phyloP scores from a whole-genome alignment of 2,329 filamentous ascomycete species.

The Aspergillus caelatus region DNA sequence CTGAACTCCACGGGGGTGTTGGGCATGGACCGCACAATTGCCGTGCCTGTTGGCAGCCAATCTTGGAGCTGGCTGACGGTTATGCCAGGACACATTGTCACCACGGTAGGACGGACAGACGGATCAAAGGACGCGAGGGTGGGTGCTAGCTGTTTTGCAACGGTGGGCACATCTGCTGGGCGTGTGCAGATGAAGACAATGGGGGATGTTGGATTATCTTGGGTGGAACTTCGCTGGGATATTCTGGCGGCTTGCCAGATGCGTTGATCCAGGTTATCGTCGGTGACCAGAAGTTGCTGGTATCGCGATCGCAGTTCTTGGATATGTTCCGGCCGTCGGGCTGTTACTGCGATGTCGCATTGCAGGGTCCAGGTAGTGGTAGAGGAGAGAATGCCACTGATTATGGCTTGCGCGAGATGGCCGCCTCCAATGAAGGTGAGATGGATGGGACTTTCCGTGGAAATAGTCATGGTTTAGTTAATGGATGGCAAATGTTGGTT shows the following conservation, averaged over 20 bases:
- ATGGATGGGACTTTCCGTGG: background rate
- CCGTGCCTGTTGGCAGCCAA: constrained; percentile 4
- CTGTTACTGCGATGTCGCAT: background rate
- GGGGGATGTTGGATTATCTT: background rate
- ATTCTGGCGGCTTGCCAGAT: background rate
- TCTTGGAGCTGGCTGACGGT: constrained; percentile 2
- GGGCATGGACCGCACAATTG: constrained; percentile 6
- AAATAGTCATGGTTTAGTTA: background rate
- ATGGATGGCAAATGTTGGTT: too few relatives aligned
- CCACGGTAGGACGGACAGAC: background rate
- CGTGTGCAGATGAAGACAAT: background rate
- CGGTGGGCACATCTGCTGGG: background rate
- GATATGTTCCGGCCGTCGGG: background rate
- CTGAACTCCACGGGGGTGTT: constrained; percentile 5
- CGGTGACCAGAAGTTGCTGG: background rate
- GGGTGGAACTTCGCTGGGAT: background rate
- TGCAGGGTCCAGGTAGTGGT: background rate
- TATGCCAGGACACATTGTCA: constrained; percentile 3
- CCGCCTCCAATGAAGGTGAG: background rate
- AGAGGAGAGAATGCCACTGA: background rate
- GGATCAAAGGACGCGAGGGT: background rate
- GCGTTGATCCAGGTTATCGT: background rate
- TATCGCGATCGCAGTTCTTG: background rate
- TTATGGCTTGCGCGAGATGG: background rate
- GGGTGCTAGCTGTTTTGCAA: background rate